Conservation (phyloP, 2,329 filamentous ascomycete genomes). For the Curvularia verruculosa region DNA sequence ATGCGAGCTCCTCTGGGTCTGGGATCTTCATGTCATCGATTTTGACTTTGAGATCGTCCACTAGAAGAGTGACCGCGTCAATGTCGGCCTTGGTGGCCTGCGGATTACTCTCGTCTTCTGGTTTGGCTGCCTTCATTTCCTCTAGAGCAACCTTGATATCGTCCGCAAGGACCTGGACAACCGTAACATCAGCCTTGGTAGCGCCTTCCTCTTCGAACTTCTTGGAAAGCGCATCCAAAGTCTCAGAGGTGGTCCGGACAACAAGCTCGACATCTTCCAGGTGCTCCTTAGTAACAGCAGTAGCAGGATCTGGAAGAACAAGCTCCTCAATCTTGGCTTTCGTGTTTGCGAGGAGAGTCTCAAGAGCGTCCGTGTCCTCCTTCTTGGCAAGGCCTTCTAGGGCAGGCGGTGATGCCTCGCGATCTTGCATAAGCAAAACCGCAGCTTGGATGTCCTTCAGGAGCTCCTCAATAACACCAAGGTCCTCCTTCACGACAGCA, state of each 20-base stretch:
- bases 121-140: constrained; percentile 62
- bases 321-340: constrained; percentile 88
- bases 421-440: constrained; percentile 50
- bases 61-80: constrained; percentile 77
- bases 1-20: constrained; percentile 72
- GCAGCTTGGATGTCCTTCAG: constrained; percentile 65
- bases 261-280: constrained; percentile 69
- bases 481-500: constrained; percentile 57
- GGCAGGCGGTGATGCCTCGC: constrained; percentile 26
- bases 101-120: constrained; percentile 59
- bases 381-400: constrained; percentile 67
- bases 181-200: constrained; percentile 77
- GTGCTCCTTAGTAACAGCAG: constrained; percentile 68
- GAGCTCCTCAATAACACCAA: constrained; percentile 54
- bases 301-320: constrained; percentile 67
- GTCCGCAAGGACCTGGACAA: constrained; percentile 77
- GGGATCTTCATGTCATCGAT: constrained; percentile 75
- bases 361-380: constrained; percentile 88
- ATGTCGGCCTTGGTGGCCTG: constrained; percentile 81
- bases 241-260: constrained; percentile 76
- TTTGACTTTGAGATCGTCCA: constrained; percentile 82
- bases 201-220: constrained; percentile 72
- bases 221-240: constrained; percentile 68
- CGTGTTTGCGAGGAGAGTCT: constrained; percentile 86
- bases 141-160: constrained; percentile 78